Conservation (phyloP, 2,329 filamentous ascomycete species). For the Esteya vermicola region DNA sequence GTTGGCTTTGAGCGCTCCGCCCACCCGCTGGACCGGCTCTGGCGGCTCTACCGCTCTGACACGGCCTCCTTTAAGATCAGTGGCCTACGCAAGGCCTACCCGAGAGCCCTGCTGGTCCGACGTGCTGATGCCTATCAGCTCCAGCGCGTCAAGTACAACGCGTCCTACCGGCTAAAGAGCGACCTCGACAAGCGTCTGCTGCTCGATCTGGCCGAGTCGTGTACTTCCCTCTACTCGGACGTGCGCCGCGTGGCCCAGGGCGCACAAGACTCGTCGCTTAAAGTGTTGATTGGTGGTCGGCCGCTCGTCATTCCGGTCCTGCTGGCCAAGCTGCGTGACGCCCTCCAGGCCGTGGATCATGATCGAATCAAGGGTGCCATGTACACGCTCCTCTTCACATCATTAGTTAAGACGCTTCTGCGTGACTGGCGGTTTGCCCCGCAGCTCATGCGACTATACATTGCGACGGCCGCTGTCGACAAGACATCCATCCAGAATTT, state of each 20-base stretch:
- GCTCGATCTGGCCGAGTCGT: constrained; percentile 77
- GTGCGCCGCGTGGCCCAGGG: constrained; percentile 88
- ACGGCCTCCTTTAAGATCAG: constrained; percentile 89
- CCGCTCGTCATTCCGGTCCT: constrained; percentile 84
- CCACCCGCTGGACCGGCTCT: constrained; percentile 78
- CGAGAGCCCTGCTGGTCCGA: constrained; percentile 79
- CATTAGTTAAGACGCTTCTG: constrained; percentile 71
- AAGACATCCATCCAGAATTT: constrained; percentile 90
- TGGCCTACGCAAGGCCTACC: constrained; percentile 82
- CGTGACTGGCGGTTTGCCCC: constrained; percentile 94
- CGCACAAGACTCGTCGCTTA: constrained; percentile 84
- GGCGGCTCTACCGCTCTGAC: constrained; percentile 72
- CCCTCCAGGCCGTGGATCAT: constrained; percentile 67
- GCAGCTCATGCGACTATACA: constrained; percentile 76
- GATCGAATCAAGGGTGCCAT: constrained; percentile 89
- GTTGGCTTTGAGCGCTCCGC: constrained; percentile 93
- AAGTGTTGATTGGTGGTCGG: constrained; percentile 76
- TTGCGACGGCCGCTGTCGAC: constrained; percentile 78
- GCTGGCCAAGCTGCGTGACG: constrained; percentile 61
- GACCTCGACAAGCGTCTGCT: constrained; percentile 78
- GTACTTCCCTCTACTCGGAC: constrained; percentile 84
- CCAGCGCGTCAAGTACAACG: constrained; percentile 86
- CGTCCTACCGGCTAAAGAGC: constrained; percentile 73
- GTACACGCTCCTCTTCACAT: constrained; percentile 82
- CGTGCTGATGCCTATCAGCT: constrained; percentile 90